phyloP scores from a whole-genome alignment of 768 basidiomycete species.

The Brasilioporus rufonigricans region DNA sequence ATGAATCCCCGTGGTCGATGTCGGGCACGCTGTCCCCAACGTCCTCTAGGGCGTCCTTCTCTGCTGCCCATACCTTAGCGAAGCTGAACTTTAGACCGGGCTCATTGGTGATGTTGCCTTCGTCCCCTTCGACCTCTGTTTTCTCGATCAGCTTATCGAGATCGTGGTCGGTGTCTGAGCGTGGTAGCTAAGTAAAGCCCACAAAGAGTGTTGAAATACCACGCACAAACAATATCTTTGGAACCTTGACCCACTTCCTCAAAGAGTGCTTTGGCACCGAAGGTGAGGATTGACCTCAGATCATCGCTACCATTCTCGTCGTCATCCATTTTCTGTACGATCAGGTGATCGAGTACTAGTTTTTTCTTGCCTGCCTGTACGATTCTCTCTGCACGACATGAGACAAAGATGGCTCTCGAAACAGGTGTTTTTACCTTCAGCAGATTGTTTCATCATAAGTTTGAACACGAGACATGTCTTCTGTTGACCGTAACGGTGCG shows the following conservation, averaged over 20 bases:
- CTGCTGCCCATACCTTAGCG: constrained; percentile 89
- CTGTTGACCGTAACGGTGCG: constrained; percentile 92
- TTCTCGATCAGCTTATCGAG: constrained; percentile 85
- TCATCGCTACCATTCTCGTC: constrained; percentile 73
- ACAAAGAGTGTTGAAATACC: background rate
- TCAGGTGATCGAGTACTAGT: constrained; percentile 88
- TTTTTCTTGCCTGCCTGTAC: constrained; percentile 95
- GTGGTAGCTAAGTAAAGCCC: background rate
- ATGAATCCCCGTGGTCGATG: constrained; percentile 67
- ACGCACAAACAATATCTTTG: constrained; percentile 70
- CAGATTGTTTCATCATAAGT: constrained; percentile 91
- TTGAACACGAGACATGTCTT: constrained; percentile 96
- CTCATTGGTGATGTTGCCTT: constrained; percentile 47
- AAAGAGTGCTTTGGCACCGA: constrained; percentile 85
- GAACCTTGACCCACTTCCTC: constrained; percentile 53
- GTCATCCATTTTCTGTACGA: constrained; percentile 95
- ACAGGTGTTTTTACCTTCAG: constrained; percentile 60
- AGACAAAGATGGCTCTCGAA: background rate
- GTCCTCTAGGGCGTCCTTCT: constrained; percentile 70
- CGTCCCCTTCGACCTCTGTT: constrained; percentile 70
- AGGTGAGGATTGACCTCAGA: constrained; percentile 85
- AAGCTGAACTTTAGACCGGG: constrained; percentile 72
- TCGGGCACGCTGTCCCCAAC: constrained; percentile 49
- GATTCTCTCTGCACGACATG: constrained; percentile 69
- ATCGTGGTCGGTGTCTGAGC: constrained; percentile 71